Evolutionary conservation across 257 asterid genomes (phyloP), one percentile per base, ranked within the genome.

Genomic region (Anisodus acutangulus): DNA sequence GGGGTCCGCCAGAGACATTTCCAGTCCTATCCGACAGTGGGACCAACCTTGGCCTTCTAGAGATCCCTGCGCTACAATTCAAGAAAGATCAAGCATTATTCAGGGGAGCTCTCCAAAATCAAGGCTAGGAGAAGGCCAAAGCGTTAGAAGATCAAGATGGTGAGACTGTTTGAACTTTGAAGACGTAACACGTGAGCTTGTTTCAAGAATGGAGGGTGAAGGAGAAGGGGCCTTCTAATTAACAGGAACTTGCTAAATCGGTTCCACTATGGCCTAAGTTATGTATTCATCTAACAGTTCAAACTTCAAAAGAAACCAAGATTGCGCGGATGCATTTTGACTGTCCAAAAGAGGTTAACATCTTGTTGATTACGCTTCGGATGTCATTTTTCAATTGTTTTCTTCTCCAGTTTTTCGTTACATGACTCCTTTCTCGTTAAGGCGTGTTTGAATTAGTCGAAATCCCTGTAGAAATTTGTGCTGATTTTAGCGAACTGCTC

Each of bases 141-240:
- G 87, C 54, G 54, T 82, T 76, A 88, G 97, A 87, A 91, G 92
- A 87, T 91, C 94, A 3, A 94, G 91, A 87, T 82, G 97, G 89
- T 94, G 88, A 94, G 54, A 64, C 64, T 84, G 78, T 35, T 19
- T 76, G 8, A 51, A 13, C 26, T 35, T 19, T 76, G 8, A 51
- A 13, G 13, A 51, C 1, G 47, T 2, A 3, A 13, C 16, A 16
- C 16, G n/a, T 51, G 8, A 69, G 8, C 53, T 39, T 58, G 22
- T 58, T 22, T 58, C 22, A 58, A 16, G 66, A 59, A 59, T 15
- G 22, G 8, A 17, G 7, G 66, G 6, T 12, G 9, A 5, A 35
- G 19, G 45, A 66, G 72, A 66, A 66, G n/a, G 9, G 72, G 19
- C 4, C 19, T 12, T 8, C 15, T 53, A 76, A 51, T 13, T 51